Evolutionary conservation across 2,329 filamentous ascomycete genomes (phyloP), one percentile per base, ranked within the genome.

Genomic region (Fusarium dimerum): DNA sequence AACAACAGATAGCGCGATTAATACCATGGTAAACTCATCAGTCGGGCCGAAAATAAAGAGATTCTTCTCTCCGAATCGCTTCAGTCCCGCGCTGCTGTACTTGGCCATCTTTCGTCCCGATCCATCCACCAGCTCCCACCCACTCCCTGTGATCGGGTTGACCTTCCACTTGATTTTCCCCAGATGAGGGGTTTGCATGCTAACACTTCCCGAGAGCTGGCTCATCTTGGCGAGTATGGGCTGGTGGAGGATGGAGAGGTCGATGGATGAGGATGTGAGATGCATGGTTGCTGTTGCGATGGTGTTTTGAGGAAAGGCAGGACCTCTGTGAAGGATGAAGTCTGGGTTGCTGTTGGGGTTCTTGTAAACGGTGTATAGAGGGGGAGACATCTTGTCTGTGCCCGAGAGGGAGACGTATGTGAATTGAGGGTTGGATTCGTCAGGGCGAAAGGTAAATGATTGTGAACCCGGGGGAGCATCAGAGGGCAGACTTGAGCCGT

Each of bases 121-220:
- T 4, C 39, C 18, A 47, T 66, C 63, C 32, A 56, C 32, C 15
- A 67, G 40, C 45, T 60, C 54, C 1, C 59, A 59, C 1, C 49
- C 48, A 5, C 36, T 51, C 2, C 60, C 55, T 0, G 54, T 63
- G 15, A 57, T 18, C 36, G 51, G 41, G 55, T 54, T 64, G 12
- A 48, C 45, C 39, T 67, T 67, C 65, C 66, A 67, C 40, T 67
- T 65, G 18, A 68, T 62, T 8, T 48, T 60, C 0, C 66, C 65
- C 54, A 60, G 52, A 5, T 51, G 44, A 2, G 60, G 53, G 0
- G 61, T 55, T 0, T 60, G 36, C 34, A 68, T 40, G 0, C 48
- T 54, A 47, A 50, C 65, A 20, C 52, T 62, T 2, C 54, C 61
- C 1, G 52, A 56, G 40, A 61, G 32, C 3, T 38, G 41, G 40